Evolutionary conservation across 2,329 filamentous ascomycete species (phyloP), one percentile per base, ranked within the genome.

Genomic region (Biscogniauxia marginata): DNA sequence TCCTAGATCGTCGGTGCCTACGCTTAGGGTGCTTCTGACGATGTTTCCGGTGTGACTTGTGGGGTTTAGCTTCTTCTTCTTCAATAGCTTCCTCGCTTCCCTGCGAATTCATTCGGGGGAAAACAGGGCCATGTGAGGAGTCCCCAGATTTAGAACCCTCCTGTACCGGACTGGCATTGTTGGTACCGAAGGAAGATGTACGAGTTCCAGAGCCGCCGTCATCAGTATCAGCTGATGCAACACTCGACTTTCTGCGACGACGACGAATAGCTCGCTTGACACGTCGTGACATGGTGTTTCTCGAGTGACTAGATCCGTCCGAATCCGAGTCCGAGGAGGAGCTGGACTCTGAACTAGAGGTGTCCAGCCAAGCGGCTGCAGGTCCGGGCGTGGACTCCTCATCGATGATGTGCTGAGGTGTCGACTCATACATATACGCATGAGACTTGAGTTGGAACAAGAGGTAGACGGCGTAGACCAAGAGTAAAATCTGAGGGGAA

Each of bases 401-500:
- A 64, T 97, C 93, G 61, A 97, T 95, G 58, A 96, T 89, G 65
- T 93, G 88, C 74, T 96, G 92, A 8, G 93, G 93, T 4, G 90
- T 96, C 63, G 91, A 95, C 73, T 92, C 89, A 65, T 96, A 96
- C 78, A 96, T 86, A 75, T 96, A 96, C 7, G 90, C 84, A 70
- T 96, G 92, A 1, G 91, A 95, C 74, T 96, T 96, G 58, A 96
- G 84, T 76, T 96, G 92, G 74, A 96, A 96, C 19, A 96, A 70
- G 30, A 96, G 83, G 69, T 96, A 96, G 18, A 96, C 76, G 47
- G 86, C 75, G 70, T 96, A 96, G 9, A 96, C 88, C 30, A 96
- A 70, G 1, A 96, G 80, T 7, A 96, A 77, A 51, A 96, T 80
- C 85, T 87, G 49, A 3, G 46, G 54, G 50, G 6, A 18, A 48